A percentile compares a stretch with the other conserved stretches of the same genome.
Conservation (phyloP, 306 rosid genomes). For the Astragalus glycyphyllos region DNA sequence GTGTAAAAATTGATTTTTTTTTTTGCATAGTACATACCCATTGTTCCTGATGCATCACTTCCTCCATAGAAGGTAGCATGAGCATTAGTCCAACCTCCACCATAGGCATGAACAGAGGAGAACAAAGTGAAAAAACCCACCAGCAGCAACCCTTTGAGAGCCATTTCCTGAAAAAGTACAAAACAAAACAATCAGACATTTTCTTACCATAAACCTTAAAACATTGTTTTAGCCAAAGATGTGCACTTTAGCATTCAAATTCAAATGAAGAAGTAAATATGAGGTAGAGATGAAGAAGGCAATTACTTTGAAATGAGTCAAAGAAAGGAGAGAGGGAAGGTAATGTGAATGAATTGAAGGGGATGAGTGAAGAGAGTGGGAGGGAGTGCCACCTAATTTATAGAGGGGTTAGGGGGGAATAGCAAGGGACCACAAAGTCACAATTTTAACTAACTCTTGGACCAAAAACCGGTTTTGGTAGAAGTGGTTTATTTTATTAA, state of each 20-base stretch:
- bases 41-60: conserved; percentile 97
- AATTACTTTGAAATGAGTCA: conserved; percentile 50
- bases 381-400: conserved; percentile 50
- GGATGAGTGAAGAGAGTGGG: conserved; percentile 50
- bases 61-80: conserved; percentile 99
- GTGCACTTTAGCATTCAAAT: not conserved
- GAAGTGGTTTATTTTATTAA: not conserved
- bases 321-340: not conserved
- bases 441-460: conserved; percentile 44
- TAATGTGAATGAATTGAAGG: conserved; percentile 36
- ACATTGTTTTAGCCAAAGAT: conserved; percentile 4
- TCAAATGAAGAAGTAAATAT: conserved; percentile 25
- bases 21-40: conserved; percentile 63
- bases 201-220: not conserved
- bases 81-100: conserved; percentile 81
- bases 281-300: conserved; percentile 23
- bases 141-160: conserved; percentile 54
- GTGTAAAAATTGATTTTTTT: not conserved
- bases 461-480: conserved; percentile 45
- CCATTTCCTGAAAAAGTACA: conserved; percentile 67
- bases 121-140: conserved; percentile 57
- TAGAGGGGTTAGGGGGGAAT: conserved; percentile 41
- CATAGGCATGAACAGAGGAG: conserved; percentile 61
- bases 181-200: conserved; percentile 39
- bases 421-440: conserved; percentile 39